Base-by-base conservation (phyloP, 257 asterid genomes). In the Nicotiana attenuata region DNA sequence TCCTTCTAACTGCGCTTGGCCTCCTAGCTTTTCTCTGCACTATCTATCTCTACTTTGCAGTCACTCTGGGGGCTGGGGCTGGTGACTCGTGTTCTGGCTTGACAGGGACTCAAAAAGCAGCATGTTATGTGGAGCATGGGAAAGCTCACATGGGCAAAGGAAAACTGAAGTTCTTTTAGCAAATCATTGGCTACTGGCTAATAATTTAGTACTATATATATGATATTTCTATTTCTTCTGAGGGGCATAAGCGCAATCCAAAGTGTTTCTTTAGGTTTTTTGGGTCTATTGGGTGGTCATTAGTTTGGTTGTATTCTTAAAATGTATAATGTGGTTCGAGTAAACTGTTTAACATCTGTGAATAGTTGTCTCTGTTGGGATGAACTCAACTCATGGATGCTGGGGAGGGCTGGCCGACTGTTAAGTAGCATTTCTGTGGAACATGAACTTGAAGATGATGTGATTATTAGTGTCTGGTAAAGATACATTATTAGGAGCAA, bases 21-120 rank as follows among this genome's bases (percentile, higher is more conserved):
- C 87, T 89, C 45, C 85, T 89, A 76, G 81, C 87, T 33, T 88
- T 89, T 77, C 88, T 88, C 28, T 89, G 92, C 90, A 89, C 91
- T 2, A n/a, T 89, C 60, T 89, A 86, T 81, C 88, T 89, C 15
- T 89, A 89, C 83, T 89, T 89, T 83, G 92, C 92, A 13, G 88
- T 89, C 81, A 88, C 92, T 56, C 83, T 87, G 10, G 90, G 90
- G 26, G 68, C 82, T 56, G 61, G 33, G 31, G 67, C 84, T 57
- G 63, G 35, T 20, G 84, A 86, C 35, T 29, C 82, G 0, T 89
- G 91, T 65, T 76, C 88, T 20, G 91, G 85, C 50, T 81, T 88
- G 82, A 64, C 87, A 5, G 84, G 88, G 24, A 65, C 82, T 7
- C 82, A 85, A 83, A 86, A 86, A 68, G 91, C 91, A 28, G 81